phyloP scores from a whole-genome alignment of 1,139 yeast genomes.

The Suhomyces bolitotheri region DNA sequence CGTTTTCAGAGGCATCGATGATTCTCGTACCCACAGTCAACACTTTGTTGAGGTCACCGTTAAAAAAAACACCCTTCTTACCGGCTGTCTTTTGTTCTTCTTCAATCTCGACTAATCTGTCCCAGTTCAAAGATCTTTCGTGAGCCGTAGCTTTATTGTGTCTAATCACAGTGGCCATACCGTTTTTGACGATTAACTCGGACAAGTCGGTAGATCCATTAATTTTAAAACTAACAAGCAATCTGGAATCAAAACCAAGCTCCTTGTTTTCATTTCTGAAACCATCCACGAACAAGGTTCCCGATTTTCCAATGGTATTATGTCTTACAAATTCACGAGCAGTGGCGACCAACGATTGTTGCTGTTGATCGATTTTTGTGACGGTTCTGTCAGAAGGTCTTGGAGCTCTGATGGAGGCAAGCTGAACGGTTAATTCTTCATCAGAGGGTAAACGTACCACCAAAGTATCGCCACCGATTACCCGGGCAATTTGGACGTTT shows the following conservation, averaged over 20 bases:
- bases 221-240: conserved; percentile 56
- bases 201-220: conserved; percentile 55
- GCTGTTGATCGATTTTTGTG: conserved; percentile 39
- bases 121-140: conserved; percentile 79
- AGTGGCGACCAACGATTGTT: conserved; percentile 54
- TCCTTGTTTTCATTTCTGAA: conserved; percentile 57
- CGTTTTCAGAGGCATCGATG: conserved; percentile 79
- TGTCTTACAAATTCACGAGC: conserved; percentile 76
- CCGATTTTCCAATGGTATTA: conserved; percentile 68
- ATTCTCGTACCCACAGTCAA: conserved; percentile 55
- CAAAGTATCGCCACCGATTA: conserved; percentile 70
- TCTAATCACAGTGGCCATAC: conserved; percentile 76
- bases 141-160: conserved; percentile 71
- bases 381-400: conserved; percentile 59
- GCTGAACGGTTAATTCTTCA: conserved; percentile 61
- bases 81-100: conserved; percentile 52
- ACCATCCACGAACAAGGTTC: conserved; percentile 61
- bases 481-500: conserved; percentile 56
- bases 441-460: conserved; percentile 49
- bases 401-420: conserved; percentile 76
- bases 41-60: conserved; percentile 50
- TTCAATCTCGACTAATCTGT: conserved; percentile 70
- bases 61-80: conserved; percentile 60
- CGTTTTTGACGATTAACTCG: conserved; percentile 60
- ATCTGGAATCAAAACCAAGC: conserved; percentile 63